Conservation (phyloP, 2,329 filamentous ascomycete species). For the Grosmannia clavigera region DNA sequence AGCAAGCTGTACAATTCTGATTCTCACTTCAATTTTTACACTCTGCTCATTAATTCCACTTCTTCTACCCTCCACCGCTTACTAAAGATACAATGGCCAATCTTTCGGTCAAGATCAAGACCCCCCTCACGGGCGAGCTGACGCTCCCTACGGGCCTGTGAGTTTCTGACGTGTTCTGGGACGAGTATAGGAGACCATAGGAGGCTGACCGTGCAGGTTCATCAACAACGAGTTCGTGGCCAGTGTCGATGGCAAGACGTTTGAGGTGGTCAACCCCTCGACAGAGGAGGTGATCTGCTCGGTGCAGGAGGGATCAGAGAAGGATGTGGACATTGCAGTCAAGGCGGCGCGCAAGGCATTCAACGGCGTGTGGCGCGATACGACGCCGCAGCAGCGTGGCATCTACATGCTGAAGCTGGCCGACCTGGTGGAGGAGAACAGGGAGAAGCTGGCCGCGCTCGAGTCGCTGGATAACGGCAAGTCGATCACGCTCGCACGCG, state of each 20-base stretch:
- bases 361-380: slow-evolving; percentile 56
- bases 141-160: slow-evolving; percentile 51
- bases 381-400: slow-evolving; percentile 59
- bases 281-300: slow-evolving; percentile 76
- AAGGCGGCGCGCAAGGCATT: slow-evolving; percentile 77
- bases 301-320: slow-evolving; percentile 76
- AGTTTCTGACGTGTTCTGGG: slow-evolving; percentile 17
- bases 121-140: slow-evolving; percentile 49
- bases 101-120: slow-evolving; percentile 46
- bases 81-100: slow-evolving; percentile 16
- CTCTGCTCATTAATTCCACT: not conserved
- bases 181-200: no score
- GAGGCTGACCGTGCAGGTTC: slow-evolving; percentile 39
- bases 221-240: slow-evolving; percentile 90
- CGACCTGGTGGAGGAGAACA: slow-evolving; percentile 67
- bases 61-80: not conserved
- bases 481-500: slow-evolving; percentile 62
- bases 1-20: not conserved
- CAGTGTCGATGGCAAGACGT: slow-evolving; percentile 74
- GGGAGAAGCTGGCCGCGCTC: slow-evolving; percentile 63
- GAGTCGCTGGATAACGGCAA: slow-evolving; percentile 87
- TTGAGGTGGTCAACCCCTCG: slow-evolving; percentile 82
- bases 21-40: not conserved
- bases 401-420: slow-evolving; percentile 63
- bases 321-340: slow-evolving; percentile 73